phyloP scores from a whole-genome alignment of 2,329 filamentous ascomycete species.

The Pestalotiopsis sp. region DNA sequence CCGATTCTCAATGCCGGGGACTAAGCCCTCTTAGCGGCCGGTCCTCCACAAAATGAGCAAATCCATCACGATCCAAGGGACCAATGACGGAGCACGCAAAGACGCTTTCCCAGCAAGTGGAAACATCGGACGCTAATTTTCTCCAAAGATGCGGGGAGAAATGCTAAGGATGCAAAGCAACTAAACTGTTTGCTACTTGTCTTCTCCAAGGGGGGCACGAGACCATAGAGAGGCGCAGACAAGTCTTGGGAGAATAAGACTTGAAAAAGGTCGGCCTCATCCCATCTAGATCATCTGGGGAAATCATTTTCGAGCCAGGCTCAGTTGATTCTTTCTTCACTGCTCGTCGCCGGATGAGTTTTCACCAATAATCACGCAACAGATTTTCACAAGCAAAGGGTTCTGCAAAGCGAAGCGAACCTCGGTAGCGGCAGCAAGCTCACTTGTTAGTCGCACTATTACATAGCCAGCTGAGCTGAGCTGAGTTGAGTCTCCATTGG shows the following conservation, averaged over 20 bases:
- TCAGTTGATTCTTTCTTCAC: not conserved
- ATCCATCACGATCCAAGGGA: not conserved
- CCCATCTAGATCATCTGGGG: not conserved
- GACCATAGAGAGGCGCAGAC: not conserved
- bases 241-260: not conserved
- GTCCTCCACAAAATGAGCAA: not conserved
- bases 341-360: not conserved
- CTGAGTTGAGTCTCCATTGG: not conserved
- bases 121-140: not conserved
- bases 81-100: not conserved
- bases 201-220: not conserved
- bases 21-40: not conserved
- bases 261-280: not conserved
- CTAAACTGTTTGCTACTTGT: not conserved
- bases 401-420: not conserved
- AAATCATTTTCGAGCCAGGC: not conserved
- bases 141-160: not conserved
- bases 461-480: not conserved
- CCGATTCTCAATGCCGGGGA: not conserved
- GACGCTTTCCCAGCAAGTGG: not conserved
- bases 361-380: not conserved
- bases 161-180: not conserved
- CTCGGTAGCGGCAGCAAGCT: not conserved
- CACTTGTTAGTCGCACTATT: not conserved
- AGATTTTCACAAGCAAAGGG: not conserved